Evolutionary conservation across 2,329 filamentous ascomycete species (phyloP).

Genomic region (Thermomyces lanuginosus): DNA sequence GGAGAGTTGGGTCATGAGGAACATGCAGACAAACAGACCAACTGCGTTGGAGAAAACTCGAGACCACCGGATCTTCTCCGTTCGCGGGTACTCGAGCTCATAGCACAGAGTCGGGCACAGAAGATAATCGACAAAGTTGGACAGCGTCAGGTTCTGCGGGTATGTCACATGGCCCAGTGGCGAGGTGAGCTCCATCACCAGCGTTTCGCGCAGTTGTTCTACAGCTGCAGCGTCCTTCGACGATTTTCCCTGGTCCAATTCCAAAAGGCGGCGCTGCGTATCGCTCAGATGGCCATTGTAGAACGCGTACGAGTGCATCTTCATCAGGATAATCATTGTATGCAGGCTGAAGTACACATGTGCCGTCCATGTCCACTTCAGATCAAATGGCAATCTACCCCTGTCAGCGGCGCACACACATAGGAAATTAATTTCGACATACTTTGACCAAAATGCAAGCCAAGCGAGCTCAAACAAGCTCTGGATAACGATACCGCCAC

Average conservation of each 20-base stretch:
- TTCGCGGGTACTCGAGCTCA: conserved; percentile 88
- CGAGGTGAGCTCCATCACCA: conserved; percentile 81
- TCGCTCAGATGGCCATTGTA: conserved; percentile 93
- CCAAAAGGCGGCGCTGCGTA: conserved; percentile 62
- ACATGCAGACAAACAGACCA: conserved; percentile 91
- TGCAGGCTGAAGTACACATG: conserved; percentile 92
- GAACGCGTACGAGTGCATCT: conserved; percentile 97
- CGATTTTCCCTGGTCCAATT: conserved; percentile 51
- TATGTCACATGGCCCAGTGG: conserved; percentile 82
- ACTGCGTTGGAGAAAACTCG: conserved; percentile 71
- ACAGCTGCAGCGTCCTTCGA: conserved; percentile 54
- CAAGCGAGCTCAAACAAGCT: conserved; percentile 65
- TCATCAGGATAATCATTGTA: conserved; percentile 86
- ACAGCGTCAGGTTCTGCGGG: conserved; percentile 66
- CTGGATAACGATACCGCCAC: conserved; percentile 65
- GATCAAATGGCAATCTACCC: conserved; percentile 55
- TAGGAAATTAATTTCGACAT: conserved; percentile 13
- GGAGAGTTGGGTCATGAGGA: conserved; percentile 74
- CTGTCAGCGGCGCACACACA: background rate
- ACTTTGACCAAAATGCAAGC: conserved; percentile 66
- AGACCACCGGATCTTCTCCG: conserved; percentile 54
- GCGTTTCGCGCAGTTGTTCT: conserved; percentile 59
- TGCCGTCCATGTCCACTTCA: conserved; percentile 91
- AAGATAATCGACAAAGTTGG: conserved; percentile 73
- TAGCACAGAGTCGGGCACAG: conserved; percentile 94